A percentile compares a stretch with the other conserved stretches of the same genome.
These are phyloP conservation scores for Millerozyma miso DNA, from an alignment of 805 yeast genomes.

Conservation along the genomic window DNA sequence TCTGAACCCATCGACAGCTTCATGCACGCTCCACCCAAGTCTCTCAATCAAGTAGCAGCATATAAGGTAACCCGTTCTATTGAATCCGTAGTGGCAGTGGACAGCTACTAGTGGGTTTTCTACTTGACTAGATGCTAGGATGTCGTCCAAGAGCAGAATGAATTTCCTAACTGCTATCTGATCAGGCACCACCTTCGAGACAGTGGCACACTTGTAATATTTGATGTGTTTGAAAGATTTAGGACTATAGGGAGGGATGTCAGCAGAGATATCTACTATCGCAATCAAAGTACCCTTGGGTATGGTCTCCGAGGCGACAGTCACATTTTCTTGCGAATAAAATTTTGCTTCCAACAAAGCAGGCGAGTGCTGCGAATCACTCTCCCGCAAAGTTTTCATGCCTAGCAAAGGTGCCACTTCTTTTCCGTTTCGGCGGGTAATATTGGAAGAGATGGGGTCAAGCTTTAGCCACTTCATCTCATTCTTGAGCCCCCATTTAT, in stretches of 20 bases:
- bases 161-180: conserved; percentile 54
- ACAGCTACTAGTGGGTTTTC: conserved; percentile 48
- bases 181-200: conserved; percentile 73
- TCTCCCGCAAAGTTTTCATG: conserved; percentile 71
- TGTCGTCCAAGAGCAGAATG: conserved; percentile 48
- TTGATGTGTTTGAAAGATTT: conserved; percentile 45
- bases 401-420: conserved; percentile 52
- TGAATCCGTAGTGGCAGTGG: conserved; percentile 81
- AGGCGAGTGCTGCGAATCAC: conserved; percentile 61
- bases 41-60: conserved; percentile 64
- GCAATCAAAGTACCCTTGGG: conserved; percentile 44
- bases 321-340: conserved; percentile 15
- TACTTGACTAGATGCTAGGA: conserved; percentile 22
- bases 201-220: conserved; percentile 73
- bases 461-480: conserved; percentile 66
- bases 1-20: conserved; percentile 58
- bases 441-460: conserved; percentile 45
- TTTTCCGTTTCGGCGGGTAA: conserved; percentile 26
- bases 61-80: conserved; percentile 70
- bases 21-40: conserved; percentile 55
- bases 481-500: conserved; percentile 77
- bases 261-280: conserved; percentile 66
- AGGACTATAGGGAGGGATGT: conserved; percentile 70
- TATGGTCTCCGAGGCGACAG: conserved; percentile 3
- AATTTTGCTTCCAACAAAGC: conserved; percentile 43